Evolutionary conservation across 2,329 filamentous ascomycete genomes (phyloP).

Genomic region (Penicillium frequentans): DNA sequence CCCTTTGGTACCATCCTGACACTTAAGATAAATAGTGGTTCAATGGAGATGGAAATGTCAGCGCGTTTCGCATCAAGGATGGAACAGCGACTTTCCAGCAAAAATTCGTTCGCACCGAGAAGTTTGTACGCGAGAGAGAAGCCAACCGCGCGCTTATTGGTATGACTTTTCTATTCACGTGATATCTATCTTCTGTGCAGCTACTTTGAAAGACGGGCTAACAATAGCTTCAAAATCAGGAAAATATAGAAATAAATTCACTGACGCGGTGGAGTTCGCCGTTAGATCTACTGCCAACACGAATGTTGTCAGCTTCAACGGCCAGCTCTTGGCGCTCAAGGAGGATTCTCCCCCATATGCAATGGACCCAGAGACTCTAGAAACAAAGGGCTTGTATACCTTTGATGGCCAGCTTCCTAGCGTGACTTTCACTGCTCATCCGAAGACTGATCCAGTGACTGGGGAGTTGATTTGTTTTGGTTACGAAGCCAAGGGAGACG

Average conservation of each 20-base stretch:
- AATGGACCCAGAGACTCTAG: constrained; percentile 49
- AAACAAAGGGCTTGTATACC: constrained; percentile 52
- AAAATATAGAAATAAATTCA: constrained; percentile 40
- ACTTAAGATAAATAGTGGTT: constrained; percentile 27
- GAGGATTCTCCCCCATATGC: constrained; percentile 55
- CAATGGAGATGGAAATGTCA: constrained; percentile 45
- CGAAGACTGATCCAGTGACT: constrained; percentile 54
- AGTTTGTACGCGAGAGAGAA: constrained; percentile 39
- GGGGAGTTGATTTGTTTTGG: constrained; percentile 57
- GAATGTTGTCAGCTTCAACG: constrained; percentile 60
- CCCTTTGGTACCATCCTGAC: not conserved
- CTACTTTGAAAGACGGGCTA: not conserved
- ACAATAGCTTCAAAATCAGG: constrained; percentile 17
- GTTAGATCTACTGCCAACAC: constrained; percentile 51
- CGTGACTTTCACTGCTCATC: constrained; percentile 54
- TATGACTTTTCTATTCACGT: not conserved
- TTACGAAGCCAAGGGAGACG: constrained; percentile 46
- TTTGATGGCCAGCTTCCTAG: constrained; percentile 51
- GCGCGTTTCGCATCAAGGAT: constrained; percentile 38
- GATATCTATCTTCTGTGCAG: not conserved
- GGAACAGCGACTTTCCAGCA: constrained; percentile 36
- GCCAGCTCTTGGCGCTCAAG: constrained; percentile 49
- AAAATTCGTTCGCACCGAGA: constrained; percentile 44
- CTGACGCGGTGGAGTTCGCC: constrained; percentile 5
- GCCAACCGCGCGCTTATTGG: constrained; percentile 33